Evolutionary conservation across 306 rosid species (phyloP).

Genomic region (Chamaecrista fasciculata): DNA sequence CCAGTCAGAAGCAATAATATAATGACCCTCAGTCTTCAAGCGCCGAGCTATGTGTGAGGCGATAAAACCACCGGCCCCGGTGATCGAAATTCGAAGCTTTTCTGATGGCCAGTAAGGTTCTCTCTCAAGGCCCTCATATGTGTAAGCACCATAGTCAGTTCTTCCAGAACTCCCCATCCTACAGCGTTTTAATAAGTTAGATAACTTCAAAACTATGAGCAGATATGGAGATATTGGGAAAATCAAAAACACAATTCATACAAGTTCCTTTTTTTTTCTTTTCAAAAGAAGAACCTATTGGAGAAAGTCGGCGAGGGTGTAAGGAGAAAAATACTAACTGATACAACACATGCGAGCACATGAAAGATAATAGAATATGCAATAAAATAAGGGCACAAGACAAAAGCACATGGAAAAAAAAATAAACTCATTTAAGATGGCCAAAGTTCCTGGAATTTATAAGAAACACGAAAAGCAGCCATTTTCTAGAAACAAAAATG

Average conservation of each 20-base stretch:
- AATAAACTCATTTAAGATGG: background rate
- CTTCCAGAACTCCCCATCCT: slow-evolving; percentile 81
- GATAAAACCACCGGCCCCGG: slow-evolving; percentile 96
- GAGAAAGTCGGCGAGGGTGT: background rate
- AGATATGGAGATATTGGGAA: background rate
- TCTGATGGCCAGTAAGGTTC: slow-evolving; percentile 92
- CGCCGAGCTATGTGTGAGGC: slow-evolving; percentile 99
- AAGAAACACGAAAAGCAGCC: background rate
- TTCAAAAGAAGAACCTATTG: background rate
- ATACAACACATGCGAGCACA: slow-evolving; percentile 18
- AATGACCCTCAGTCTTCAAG: slow-evolving; percentile 90
- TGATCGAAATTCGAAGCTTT: slow-evolving; percentile 81
- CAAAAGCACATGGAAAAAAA: background rate
- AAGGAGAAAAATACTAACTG: background rate
- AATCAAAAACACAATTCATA: slow-evolving; percentile 1
- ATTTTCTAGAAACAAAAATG: background rate
- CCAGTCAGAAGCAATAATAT: slow-evolving; percentile 97
- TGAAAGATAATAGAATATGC: slow-evolving; percentile 13
- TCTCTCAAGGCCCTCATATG: slow-evolving; percentile 78
- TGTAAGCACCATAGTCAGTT: slow-evolving; percentile 67
- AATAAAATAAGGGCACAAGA: slow-evolving; percentile 12
- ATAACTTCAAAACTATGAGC: background rate
- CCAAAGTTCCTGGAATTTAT: too few species aligned
- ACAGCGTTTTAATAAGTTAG: slow-evolving; percentile 29
- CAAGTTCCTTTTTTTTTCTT: slow-evolving; percentile 10